Conservation (phyloP, 1,139 yeast genomes). For the Chernovozyma aurita region DNA sequence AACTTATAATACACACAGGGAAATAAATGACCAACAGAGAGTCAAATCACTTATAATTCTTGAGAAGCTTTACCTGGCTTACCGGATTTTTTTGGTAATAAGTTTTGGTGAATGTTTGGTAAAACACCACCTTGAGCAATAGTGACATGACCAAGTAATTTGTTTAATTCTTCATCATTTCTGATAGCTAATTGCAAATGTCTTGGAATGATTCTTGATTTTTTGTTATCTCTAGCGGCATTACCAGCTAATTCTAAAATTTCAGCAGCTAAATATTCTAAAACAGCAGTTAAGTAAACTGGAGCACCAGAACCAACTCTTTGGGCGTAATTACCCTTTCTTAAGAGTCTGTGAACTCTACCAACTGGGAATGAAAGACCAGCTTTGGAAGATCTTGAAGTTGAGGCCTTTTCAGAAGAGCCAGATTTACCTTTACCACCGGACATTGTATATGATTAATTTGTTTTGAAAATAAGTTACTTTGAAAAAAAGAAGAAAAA, state of each 20-base stretch:
- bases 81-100: slow-evolving; percentile 89
- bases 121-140: slow-evolving; percentile 98
- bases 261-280: slow-evolving; percentile 96
- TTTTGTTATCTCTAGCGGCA: slow-evolving; percentile 98
- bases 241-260: slow-evolving; percentile 97
- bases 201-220: slow-evolving; percentile 98
- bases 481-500: slow-evolving; percentile 1
- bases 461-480: slow-evolving; percentile 1
- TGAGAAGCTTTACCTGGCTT: slow-evolving; percentile 74
- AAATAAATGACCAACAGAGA: background rate
- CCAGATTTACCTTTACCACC: slow-evolving; percentile 99
- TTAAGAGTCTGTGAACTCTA: slow-evolving; percentile 94
- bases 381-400: slow-evolving; percentile 97
- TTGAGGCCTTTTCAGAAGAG: slow-evolving; percentile 86
- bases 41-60: slow-evolving; percentile 62
- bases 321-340: slow-evolving; percentile 99
- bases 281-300: slow-evolving; percentile 92
- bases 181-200: slow-evolving; percentile 97
- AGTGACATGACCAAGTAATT: slow-evolving; percentile 55
- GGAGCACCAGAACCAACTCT: slow-evolving; percentile 99
- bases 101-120: slow-evolving; percentile 93
- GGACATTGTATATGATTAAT: slow-evolving; percentile 53
- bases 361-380: slow-evolving; percentile 99
- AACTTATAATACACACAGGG: slow-evolving; percentile 7
- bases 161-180: slow-evolving; percentile 96